These are phyloP conservation scores for Ascosphaera acerosa DNA, from an alignment of 2,329 filamentous ascomycete genomes.

Conservation along the genomic window DNA sequence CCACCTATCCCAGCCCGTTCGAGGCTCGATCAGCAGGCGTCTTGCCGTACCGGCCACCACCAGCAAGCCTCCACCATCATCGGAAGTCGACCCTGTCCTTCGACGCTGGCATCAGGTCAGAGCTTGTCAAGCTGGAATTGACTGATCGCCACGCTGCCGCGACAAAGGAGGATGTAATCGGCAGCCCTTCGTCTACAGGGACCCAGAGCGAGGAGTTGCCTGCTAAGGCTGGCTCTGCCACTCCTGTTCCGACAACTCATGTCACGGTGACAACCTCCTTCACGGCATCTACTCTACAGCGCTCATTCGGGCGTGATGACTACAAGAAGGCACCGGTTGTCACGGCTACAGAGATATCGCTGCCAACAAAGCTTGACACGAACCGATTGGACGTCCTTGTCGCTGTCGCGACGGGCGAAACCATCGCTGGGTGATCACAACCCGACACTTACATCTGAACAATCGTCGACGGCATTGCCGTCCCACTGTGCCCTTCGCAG, in stretches of 20 bases:
- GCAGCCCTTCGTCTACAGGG: conserved; percentile 1
- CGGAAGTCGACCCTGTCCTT: conserved; percentile 14
- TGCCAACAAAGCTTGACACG: conserved; percentile 14
- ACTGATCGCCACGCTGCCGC: conserved; percentile 13
- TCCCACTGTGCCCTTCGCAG: too few relatives aligned
- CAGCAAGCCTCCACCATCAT: conserved; percentile 11
- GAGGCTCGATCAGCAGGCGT: conserved; percentile 5
- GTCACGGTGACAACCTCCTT: background rate
- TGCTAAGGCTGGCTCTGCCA: conserved; percentile 1
- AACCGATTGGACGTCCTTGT: conserved; percentile 25
- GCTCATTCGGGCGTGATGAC: conserved; percentile 4
- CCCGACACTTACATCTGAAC: too few relatives aligned
- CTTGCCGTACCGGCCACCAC: conserved; percentile 2
- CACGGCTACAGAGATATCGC: conserved; percentile 10
- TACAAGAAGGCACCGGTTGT: conserved; percentile 9
- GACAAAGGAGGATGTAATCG: conserved; percentile 10
- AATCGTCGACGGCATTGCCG: too few relatives aligned
- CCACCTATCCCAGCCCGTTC: conserved; percentile 11
- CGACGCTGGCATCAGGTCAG: conserved; percentile 22
- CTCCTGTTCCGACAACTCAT: conserved; percentile 1
- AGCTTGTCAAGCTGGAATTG: conserved; percentile 17
- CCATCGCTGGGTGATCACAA: too few relatives aligned
- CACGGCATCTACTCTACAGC: background rate
- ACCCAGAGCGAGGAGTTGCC: conserved; percentile 1
- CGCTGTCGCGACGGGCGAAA: conserved; percentile 23